phyloP scores from a whole-genome alignment of 2,329 filamentous ascomycete species.

The Diaporthe longicolla region DNA sequence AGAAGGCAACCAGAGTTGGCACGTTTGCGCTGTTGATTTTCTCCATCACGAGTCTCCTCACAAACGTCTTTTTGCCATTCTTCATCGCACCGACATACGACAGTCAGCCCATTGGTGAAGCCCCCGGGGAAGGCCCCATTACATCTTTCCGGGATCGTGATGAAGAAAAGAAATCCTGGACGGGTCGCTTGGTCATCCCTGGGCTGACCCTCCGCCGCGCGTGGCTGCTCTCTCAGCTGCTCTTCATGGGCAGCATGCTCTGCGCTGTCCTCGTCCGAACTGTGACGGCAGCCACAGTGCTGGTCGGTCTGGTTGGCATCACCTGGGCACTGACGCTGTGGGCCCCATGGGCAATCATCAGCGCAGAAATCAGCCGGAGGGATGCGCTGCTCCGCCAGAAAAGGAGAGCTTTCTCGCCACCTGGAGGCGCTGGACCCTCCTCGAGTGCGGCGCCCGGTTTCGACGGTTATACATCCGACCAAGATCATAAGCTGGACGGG shows the following conservation, averaged over 20 bases:
- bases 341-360: conserved; percentile 96
- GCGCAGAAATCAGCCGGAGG: conserved; percentile 88
- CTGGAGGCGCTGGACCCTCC: conserved; percentile 35
- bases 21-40: conserved; percentile 92
- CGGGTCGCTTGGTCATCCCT: conserved; percentile 80
- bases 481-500: conserved; percentile 49
- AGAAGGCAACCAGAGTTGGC: conserved; percentile 86
- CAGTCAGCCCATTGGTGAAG: conserved; percentile 53
- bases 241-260: conserved; percentile 87
- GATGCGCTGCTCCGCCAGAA: conserved; percentile 70
- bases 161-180: conserved; percentile 56
- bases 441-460: conserved; percentile 36
- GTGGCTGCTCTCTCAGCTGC: conserved; percentile 88
- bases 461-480: conserved; percentile 49
- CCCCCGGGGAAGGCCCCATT: conserved; percentile 51
- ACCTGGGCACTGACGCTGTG: conserved; percentile 94
- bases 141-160: conserved; percentile 50
- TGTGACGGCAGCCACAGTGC: conserved; percentile 78
- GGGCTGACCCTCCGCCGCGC: conserved; percentile 89
- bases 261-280: conserved; percentile 83
- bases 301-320: conserved; percentile 87
- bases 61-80: conserved; percentile 88
- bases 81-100: conserved; percentile 87
- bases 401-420: conserved; percentile 44
- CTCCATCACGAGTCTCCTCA: conserved; percentile 84